phyloP scores from a whole-genome alignment of 768 basidiomycete species.

The Mycena vitilis region DNA sequence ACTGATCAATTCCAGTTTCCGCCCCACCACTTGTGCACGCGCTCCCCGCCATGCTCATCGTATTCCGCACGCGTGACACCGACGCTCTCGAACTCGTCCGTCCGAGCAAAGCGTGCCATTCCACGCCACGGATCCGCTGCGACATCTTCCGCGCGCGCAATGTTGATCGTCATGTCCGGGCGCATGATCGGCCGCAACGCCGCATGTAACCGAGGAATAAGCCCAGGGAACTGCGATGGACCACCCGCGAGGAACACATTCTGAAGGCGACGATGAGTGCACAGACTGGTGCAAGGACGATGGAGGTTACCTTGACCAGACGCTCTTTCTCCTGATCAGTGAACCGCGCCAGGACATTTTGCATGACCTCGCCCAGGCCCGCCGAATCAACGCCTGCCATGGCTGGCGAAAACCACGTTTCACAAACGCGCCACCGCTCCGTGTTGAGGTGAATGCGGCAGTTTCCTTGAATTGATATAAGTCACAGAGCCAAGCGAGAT shows the following conservation, averaged over 20 bases:
- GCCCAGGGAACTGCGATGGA: slow-evolving; percentile 78
- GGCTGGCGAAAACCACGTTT: slow-evolving; percentile 91
- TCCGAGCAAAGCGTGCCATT: slow-evolving; percentile 82
- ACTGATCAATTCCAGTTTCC: slow-evolving; percentile 81
- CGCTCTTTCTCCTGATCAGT: slow-evolving; percentile 71
- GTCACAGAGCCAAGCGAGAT: background rate
- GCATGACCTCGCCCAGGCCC: slow-evolving; percentile 92
- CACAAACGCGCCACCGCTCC: slow-evolving; percentile 91
- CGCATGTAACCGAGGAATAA: slow-evolving; percentile 73
- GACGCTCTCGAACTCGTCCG: slow-evolving; percentile 63
- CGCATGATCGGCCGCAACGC: slow-evolving; percentile 88
- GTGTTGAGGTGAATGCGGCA: slow-evolving; percentile 89
- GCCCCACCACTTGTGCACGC: slow-evolving; percentile 91
- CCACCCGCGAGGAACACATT: slow-evolving; percentile 92
- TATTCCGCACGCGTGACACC: slow-evolving; percentile 85
- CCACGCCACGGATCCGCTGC: slow-evolving; percentile 89
- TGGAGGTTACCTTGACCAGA: slow-evolving; percentile 75
- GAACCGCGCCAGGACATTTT: slow-evolving; percentile 83
- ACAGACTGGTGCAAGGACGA: background rate
- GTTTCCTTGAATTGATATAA: slow-evolving; percentile 53
- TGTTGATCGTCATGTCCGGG: slow-evolving; percentile 78
- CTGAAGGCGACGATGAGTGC: slow-evolving; percentile 50
- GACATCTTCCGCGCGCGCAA: slow-evolving; percentile 74
- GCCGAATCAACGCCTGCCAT: slow-evolving; percentile 97
- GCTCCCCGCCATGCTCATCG: slow-evolving; percentile 89